A percentile compares a stretch with the other conserved stretches of the same genome.
Evolutionary conservation across 129 eudicot species (phyloP).

Genomic region (Artemisia argyi): DNA sequence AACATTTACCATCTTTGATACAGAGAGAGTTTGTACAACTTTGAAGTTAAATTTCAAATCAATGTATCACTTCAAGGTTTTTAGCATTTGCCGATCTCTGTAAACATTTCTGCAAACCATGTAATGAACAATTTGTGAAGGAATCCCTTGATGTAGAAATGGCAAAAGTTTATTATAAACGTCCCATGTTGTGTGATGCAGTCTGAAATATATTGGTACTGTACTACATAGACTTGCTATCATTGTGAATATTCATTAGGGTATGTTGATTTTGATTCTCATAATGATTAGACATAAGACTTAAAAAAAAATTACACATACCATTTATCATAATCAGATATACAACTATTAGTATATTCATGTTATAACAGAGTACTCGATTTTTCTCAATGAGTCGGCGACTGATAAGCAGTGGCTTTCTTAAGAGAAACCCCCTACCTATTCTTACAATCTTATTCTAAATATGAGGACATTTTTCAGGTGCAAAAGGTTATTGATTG

Average conservation of each 20-base stretch:
- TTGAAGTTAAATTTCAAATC: background rate
- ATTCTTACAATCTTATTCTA: too few species aligned
- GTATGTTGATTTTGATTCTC: too few species aligned
- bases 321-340: too few species aligned
- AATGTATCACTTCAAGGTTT: background rate
- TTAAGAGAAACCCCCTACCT: too few species aligned
- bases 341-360: too few species aligned
- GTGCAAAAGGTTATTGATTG: too few species aligned
- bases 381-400: too few species aligned
- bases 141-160: background rate
- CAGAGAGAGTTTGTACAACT: slow-evolving; percentile 8
- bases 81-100: background rate
- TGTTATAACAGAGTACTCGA: too few species aligned
- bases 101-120: background rate
- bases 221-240: background rate
- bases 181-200: background rate
- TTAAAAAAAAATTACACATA: too few species aligned
- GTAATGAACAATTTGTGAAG: background rate
- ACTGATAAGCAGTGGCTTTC: too few species aligned
- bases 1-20: background rate
- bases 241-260: background rate
- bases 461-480: too few species aligned
- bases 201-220: background rate
- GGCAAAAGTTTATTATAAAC: background rate
- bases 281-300: too few species aligned